phyloP scores from a whole-genome alignment of 768 basidiomycete genomes.

The Tricholoma sp. region DNA sequence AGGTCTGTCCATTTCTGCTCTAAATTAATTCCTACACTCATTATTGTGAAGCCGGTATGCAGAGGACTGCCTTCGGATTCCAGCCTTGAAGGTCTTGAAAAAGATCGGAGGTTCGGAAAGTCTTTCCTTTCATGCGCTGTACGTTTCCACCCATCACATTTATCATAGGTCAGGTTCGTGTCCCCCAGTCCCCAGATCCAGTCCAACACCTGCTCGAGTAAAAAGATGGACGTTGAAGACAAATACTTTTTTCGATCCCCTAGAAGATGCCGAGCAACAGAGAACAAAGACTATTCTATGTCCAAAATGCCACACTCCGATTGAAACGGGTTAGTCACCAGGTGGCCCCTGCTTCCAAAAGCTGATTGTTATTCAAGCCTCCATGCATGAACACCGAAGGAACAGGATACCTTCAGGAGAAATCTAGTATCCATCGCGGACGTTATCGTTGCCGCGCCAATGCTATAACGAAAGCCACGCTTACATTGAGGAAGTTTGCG shows the following conservation, averaged over 20 bases:
- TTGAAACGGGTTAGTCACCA: conserved; percentile 21
- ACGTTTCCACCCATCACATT: background rate
- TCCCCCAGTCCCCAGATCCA: background rate
- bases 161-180: background rate
- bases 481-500: too few species aligned
- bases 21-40: background rate
- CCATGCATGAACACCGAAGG: conserved; percentile 13
- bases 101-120: conserved; percentile 15
- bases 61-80: conserved; percentile 26
- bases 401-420: conserved; percentile 12
- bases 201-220: conserved; percentile 17
- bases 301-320: background rate
- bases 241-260: background rate
- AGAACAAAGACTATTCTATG: background rate
- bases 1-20: background rate
- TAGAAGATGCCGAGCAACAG: background rate
- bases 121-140: background rate
- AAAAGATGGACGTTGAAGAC: conserved; percentile 3
- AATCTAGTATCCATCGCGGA: conserved; percentile 11
- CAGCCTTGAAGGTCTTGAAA: conserved; percentile 16
- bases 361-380: conserved; percentile 27
- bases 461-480: too few species aligned
- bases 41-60: conserved; percentile 24
- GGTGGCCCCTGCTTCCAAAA: background rate
- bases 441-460: too few species aligned